These are phyloP conservation scores for Xylariaceae sp. DNA, from an alignment of 2,329 filamentous ascomycete species.

Conservation along the genomic window DNA sequence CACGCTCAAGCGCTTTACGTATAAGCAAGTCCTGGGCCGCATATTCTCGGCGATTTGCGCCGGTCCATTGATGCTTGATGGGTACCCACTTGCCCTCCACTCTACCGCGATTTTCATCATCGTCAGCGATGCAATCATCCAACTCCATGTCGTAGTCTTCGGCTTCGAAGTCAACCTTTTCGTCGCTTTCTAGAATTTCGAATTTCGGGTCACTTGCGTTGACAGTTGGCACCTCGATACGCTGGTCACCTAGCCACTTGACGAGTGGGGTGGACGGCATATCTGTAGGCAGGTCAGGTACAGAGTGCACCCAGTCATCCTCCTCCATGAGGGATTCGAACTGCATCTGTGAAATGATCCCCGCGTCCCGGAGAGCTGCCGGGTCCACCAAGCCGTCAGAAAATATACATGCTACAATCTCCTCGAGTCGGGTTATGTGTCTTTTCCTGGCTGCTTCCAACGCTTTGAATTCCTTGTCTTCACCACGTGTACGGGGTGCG, in stretches of 20 bases:
- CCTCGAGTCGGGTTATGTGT: conserved; percentile 35
- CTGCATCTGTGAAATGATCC: conserved; percentile 59
- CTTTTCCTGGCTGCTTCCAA: conserved; percentile 28
- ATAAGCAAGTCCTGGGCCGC: conserved; percentile 26
- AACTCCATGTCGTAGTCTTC: conserved; percentile 42
- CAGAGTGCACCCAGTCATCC: conserved; percentile 27
- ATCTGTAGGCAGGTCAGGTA: not conserved
- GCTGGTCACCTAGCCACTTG: conserved; percentile 52
- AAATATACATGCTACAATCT: conserved; percentile 37
- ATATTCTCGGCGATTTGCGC: conserved; percentile 25
- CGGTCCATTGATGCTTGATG: conserved; percentile 39
- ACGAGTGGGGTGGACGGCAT: conserved; percentile 35
- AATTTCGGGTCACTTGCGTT: conserved; percentile 26
- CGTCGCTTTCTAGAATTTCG: conserved; percentile 34
- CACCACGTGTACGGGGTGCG: conserved; percentile 5
- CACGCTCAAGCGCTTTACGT: conserved; percentile 35
- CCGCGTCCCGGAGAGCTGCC: conserved; percentile 46
- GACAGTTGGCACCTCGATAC: conserved; percentile 31
- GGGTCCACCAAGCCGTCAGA: conserved; percentile 45
- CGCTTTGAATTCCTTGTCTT: conserved; percentile 23
- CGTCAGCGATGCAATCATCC: conserved; percentile 33
- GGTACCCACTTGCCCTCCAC: conserved; percentile 41
- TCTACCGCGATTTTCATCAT: conserved; percentile 33
- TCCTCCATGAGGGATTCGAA: conserved; percentile 53
- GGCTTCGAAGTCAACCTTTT: conserved; percentile 54